These are phyloP conservation scores for Penicillium sp. DNA, from an alignment of 2,329 filamentous ascomycete species.

Conservation along the genomic window DNA sequence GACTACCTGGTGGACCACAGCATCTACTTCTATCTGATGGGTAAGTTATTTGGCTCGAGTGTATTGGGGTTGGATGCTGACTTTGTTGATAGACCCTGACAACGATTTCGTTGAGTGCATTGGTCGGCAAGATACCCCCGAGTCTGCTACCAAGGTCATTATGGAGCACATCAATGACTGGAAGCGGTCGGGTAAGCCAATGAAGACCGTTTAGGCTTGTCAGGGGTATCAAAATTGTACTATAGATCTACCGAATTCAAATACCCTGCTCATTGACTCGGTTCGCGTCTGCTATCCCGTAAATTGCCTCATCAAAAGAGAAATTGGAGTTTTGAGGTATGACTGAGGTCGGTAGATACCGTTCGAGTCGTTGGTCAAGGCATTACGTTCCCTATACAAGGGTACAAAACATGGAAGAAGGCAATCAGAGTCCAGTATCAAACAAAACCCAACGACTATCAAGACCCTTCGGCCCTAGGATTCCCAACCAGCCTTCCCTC, in stretches of 20 bases:
- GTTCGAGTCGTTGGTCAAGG: background rate
- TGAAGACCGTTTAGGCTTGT: constrained; percentile 45
- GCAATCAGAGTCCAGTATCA: background rate
- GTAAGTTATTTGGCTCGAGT: constrained; percentile 43
- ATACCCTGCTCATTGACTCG: constrained; percentile 26
- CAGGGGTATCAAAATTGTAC: constrained; percentile 24
- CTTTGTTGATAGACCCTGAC: constrained; percentile 67
- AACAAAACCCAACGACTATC: background rate
- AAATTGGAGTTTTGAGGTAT: background rate
- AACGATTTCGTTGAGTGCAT: constrained; percentile 98
- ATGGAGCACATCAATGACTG: constrained; percentile 80
- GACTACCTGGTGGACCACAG: constrained; percentile 98
- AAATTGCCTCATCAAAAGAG: background rate
- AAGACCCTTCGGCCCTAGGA: background rate
- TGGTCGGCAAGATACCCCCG: constrained; percentile 88
- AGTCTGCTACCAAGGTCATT: constrained; percentile 80
- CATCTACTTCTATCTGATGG: constrained; percentile 99
- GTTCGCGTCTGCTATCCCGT: background rate
- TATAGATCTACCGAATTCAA: constrained; percentile 24
- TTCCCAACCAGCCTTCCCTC: constrained; percentile 36
- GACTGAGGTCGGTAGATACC: background rate
- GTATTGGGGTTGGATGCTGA: background rate
- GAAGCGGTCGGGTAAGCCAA: constrained; percentile 54
- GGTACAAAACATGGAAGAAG: background rate
- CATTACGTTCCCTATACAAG: background rate